Evolutionary conservation across 2,329 filamentous ascomycete species (phyloP).

Genomic region (Aspergillus glaucus): DNA sequence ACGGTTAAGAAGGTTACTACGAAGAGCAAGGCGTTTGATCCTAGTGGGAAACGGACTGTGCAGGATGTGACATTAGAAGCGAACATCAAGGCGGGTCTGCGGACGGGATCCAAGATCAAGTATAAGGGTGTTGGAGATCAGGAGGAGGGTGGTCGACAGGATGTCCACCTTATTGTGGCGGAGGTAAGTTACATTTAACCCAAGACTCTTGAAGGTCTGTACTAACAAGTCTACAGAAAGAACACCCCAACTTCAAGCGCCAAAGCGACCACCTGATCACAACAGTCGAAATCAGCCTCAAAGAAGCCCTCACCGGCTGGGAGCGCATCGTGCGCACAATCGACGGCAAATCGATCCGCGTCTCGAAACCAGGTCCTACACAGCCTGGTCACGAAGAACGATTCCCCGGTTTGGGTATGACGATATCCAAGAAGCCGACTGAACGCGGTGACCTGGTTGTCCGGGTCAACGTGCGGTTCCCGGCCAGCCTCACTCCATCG

Average conservation of each 20-base stretch:
- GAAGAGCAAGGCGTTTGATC: conserved; percentile 91
- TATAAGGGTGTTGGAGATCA: conserved; percentile 97
- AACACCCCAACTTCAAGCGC: conserved; percentile 74
- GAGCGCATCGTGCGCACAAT: conserved; percentile 86
- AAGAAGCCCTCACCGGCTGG: conserved; percentile 94
- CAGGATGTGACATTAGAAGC: conserved; percentile 90
- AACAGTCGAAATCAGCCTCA: conserved; percentile 74
- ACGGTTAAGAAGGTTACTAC: conserved; percentile 97
- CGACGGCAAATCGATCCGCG: conserved; percentile 75
- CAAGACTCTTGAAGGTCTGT: neutral
- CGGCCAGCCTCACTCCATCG: conserved; percentile 62
- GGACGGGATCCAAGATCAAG: conserved; percentile 97
- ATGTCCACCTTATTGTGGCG: conserved; percentile 88
- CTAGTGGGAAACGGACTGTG: conserved; percentile 70
- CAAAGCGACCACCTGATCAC: conserved; percentile 82
- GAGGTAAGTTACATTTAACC: conserved; percentile 58
- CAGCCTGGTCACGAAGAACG: conserved; percentile 73
- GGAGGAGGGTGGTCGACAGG: conserved; percentile 90
- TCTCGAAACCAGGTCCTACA: conserved; percentile 78
- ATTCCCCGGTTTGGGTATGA: conserved; percentile 88
- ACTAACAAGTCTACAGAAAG: conserved; percentile 55
- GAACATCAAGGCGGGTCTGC: conserved; percentile 89
- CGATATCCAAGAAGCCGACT: conserved; percentile 79
- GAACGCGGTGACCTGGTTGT: conserved; percentile 84
- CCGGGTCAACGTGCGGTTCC: conserved; percentile 89